A percentile compares a stretch with the other conserved stretches of the same genome.
Conservation (phyloP, 768 basidiomycete genomes). For the Boletus pseudo-olivaceus region DNA sequence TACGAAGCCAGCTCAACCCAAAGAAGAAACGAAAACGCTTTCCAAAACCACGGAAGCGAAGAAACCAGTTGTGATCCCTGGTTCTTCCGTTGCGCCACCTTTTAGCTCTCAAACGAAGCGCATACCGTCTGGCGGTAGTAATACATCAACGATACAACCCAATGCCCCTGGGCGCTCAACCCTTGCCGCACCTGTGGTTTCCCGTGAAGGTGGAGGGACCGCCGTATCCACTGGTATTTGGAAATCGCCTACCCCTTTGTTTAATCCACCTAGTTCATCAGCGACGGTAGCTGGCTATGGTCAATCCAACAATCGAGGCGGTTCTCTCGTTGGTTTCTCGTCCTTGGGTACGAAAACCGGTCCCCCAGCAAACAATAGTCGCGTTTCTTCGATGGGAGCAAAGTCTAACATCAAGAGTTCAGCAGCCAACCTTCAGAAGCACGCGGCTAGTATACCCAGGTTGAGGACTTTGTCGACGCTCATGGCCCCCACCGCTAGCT, state of each 20-base stretch:
- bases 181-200: slow-evolving; percentile 10
- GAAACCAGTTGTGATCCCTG: slow-evolving; percentile 18
- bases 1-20: slow-evolving; percentile 22
- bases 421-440: slow-evolving; percentile 7
- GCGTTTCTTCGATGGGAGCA: slow-evolving; percentile 29
- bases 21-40: slow-evolving; percentile 13
- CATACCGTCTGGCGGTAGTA: slow-evolving; percentile 15
- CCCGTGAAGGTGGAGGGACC: slow-evolving; percentile 4
- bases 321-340: slow-evolving; percentile 28
- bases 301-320: slow-evolving; percentile 14
- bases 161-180: slow-evolving; percentile 9
- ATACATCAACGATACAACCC: not conserved
- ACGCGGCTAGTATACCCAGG: slow-evolving; percentile 11
- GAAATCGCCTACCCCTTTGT: slow-evolving; percentile 22
- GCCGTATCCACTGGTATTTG: slow-evolving; percentile 12
- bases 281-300: slow-evolving; percentile 17
- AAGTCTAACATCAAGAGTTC: slow-evolving; percentile 18
- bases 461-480: slow-evolving; percentile 46
- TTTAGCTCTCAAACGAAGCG: slow-evolving; percentile 17
- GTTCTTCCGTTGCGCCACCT: slow-evolving; percentile 23
- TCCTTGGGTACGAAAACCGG: slow-evolving; percentile 40
- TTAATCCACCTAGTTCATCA: slow-evolving; percentile 10
- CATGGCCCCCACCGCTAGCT: slow-evolving; percentile 74
- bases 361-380: slow-evolving; percentile 17
- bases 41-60: slow-evolving; percentile 13